Conservation (phyloP, 1,139 yeast species). For the Hansenula anomala region DNA sequence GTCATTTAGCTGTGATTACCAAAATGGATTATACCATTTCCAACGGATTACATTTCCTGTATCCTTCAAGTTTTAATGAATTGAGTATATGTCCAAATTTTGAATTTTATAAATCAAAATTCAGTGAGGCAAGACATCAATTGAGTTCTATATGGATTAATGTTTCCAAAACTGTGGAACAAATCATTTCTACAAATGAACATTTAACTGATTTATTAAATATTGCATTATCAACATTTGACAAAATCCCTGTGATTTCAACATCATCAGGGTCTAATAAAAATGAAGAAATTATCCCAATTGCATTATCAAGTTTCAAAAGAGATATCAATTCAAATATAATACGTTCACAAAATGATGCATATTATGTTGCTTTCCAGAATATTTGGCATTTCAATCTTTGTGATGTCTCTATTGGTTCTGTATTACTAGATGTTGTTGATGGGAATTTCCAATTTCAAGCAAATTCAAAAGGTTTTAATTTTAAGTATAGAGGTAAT, state of each 20-base stretch:
- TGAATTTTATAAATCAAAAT: constrained; percentile 58
- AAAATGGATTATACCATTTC: constrained; percentile 71
- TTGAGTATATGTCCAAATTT: constrained; percentile 59
- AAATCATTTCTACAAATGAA: constrained; percentile 28
- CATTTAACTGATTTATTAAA: constrained; percentile 36
- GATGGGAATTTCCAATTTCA: constrained; percentile 40
- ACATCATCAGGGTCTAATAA: constrained; percentile 11
- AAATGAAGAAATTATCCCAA: constrained; percentile 38
- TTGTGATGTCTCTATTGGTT: constrained; percentile 53
- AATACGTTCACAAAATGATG: constrained; percentile 38
- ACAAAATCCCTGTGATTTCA: constrained; percentile 59
- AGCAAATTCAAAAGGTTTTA: constrained; percentile 42
- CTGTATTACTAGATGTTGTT: constrained; percentile 33
- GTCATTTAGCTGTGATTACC: constrained; percentile 61
- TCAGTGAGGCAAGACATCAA: constrained; percentile 57
- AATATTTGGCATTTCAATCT: constrained; percentile 77
- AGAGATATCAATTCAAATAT: constrained; percentile 25
- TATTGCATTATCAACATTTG: constrained; percentile 56
- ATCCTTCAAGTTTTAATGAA: constrained; percentile 69
- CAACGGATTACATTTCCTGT: constrained; percentile 68
- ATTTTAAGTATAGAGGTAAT: constrained; percentile 37
- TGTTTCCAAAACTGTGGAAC: constrained; percentile 47
- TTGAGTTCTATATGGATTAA: constrained; percentile 63
- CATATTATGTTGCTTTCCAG: constrained; percentile 58
- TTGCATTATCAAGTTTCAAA: constrained; percentile 28